phyloP scores from a whole-genome alignment of 1,139 yeast species.

The Suhomyces yuchorum region DNA sequence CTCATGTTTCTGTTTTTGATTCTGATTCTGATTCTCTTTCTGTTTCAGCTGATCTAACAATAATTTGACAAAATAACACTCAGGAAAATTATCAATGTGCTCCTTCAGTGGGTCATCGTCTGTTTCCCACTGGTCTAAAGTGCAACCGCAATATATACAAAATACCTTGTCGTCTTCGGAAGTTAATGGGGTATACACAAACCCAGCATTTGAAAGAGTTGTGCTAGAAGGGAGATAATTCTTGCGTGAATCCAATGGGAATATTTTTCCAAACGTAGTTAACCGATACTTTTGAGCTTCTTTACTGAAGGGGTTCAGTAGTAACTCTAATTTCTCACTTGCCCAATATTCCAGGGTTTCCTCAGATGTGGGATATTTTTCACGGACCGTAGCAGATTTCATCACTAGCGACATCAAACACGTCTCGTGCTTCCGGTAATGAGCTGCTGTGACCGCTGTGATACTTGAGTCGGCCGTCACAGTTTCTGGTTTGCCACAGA shows the following conservation, averaged over 20 bases:
- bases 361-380: conserved; percentile 9
- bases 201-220: conserved; percentile 54
- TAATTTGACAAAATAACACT: conserved; percentile 48
- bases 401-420: conserved; percentile 31
- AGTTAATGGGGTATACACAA: conserved; percentile 48
- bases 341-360: conserved; percentile 16
- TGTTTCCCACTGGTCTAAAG: conserved; percentile 72
- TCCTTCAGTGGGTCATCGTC: conserved; percentile 64
- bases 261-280: conserved; percentile 52
- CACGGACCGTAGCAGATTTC: conserved; percentile 21
- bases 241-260: conserved; percentile 53
- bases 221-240: conserved; percentile 41
- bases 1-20: not conserved
- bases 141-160: conserved; percentile 70
- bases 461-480: conserved; percentile 32
- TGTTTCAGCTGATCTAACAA: not conserved
- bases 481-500: conserved; percentile 54
- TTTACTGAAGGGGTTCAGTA: conserved; percentile 32
- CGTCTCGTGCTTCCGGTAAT: conserved; percentile 37
- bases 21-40: no score
- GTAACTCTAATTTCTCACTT: conserved; percentile 13
- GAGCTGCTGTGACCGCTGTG: conserved; percentile 42
- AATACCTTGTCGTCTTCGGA: conserved; percentile 62
- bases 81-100: conserved; percentile 47
- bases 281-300: conserved; percentile 46